These are phyloP conservation scores for Venturia oleaginea DNA, from an alignment of 2,329 filamentous ascomycete genomes.

Conservation along the genomic window DNA sequence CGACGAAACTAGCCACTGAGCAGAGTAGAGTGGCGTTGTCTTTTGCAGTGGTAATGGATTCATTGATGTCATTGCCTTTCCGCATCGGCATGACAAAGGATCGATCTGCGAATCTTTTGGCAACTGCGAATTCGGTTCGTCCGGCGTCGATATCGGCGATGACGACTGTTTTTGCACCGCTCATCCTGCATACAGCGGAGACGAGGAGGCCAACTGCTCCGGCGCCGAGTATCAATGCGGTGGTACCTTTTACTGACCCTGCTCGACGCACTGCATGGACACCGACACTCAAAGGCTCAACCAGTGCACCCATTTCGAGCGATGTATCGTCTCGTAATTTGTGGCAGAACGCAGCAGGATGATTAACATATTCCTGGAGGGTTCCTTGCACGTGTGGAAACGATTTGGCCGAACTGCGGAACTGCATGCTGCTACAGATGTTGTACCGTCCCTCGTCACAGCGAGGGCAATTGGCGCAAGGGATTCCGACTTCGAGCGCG, in stretches of 20 bases:
- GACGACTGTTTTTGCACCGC: constrained; percentile 40
- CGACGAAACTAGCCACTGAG: too few relatives aligned
- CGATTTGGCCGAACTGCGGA: constrained; percentile 49
- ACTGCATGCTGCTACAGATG: constrained; percentile 50
- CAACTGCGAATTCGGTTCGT: constrained; percentile 46
- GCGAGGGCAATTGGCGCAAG: constrained; percentile 57
- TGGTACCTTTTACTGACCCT: too few relatives aligned
- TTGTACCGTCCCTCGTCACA: constrained; percentile 52
- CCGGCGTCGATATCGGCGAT: constrained; percentile 53
- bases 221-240: constrained; percentile 36
- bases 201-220: constrained; percentile 52
- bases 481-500: constrained; percentile 84
- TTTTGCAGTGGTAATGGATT: constrained; percentile 30
- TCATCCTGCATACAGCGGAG: constrained; percentile 41
- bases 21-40: too few relatives aligned
- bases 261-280: too few relatives aligned
- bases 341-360: constrained; percentile 52
- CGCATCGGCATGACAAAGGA: constrained; percentile 38
- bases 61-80: constrained; percentile 41
- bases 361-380: constrained; percentile 52
- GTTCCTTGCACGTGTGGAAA: constrained; percentile 56
- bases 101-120: constrained; percentile 39
- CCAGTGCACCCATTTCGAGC: constrained; percentile 47
- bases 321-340: constrained; percentile 44
- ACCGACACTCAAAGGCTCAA: constrained; percentile 38